Evolutionary conservation across 2,329 filamentous ascomycete species (phyloP), one percentile per base, ranked within the genome.

Genomic region (Thielaviopsis musarum): DNA sequence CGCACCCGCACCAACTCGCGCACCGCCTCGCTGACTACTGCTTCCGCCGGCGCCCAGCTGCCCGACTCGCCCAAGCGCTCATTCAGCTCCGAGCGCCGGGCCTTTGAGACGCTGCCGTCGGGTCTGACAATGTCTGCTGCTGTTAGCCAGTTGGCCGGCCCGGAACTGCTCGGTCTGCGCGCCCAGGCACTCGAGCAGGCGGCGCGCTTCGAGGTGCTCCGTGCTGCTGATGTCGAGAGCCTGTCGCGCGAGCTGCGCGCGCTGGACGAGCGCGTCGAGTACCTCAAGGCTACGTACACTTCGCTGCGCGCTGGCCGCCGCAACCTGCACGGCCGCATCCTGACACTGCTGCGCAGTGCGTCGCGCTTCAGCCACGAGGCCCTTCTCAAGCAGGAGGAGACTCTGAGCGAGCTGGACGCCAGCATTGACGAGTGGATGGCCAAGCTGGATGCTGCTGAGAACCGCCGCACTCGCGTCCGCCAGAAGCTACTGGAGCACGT

Each of bases 401-500:
- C 85, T 1, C 75, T 91, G 12, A 81, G 83, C 1, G 87, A 90
- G 68, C 78, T 91, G 6, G 87, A 91, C 67, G 73, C 77, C 17
- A 87, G 84, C 2, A 91, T 91, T 63, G 87, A 91, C 66, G 85
- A 89, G 67, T 91, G 87, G 84, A 82, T 87, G 55, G 76, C 73
- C 65, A 91, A 91, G 72, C 78, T 91, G n/a, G 87, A 91, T 67
- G 79, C 85, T 63, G 85, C 86, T 10, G 87, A 91, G 69, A 88
- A 90, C 67, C 77, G 87, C 66, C 82, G 87, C 49, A 84, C 82
- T 17, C 78, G 85, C 6, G 82, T 91, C 52, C 80, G 86, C 45
- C 86, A 91, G 68, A 91, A 90, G 74, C 74, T 91, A 13, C 77
- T 91, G 3, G 87, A 91, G 70, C 87, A 91, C 66, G 83, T 91